Evolutionary conservation across 2,329 filamentous ascomycete species (phyloP).

Genomic region (Saccharata proteae): DNA sequence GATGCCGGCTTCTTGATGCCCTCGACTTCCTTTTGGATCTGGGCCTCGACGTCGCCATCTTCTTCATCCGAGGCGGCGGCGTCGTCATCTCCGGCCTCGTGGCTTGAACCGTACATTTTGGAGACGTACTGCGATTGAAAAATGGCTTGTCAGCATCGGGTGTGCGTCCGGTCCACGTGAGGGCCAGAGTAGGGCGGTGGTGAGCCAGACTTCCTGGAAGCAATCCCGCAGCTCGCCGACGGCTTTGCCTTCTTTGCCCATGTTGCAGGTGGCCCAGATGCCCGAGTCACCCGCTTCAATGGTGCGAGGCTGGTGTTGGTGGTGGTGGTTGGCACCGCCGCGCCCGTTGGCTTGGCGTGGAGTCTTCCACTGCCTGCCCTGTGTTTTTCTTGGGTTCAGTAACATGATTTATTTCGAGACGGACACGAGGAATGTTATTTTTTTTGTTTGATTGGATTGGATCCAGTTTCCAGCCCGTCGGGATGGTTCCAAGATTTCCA

Average conservation of each 20-base stretch:
- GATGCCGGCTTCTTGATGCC: slow-evolving; percentile 42
- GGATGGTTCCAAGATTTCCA: too few relatives aligned
- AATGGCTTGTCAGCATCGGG: too few relatives aligned
- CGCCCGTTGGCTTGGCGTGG: slow-evolving; percentile 1
- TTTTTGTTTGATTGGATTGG: too few relatives aligned
- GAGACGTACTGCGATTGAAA: slow-evolving; percentile 60
- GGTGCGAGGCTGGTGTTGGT: slow-evolving; percentile 8
- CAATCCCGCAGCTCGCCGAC: slow-evolving; percentile 54
- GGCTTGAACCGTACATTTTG: slow-evolving; percentile 33
- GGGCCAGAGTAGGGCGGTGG: slow-evolving; percentile 6
- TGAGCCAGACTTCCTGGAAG: slow-evolving; percentile 48
- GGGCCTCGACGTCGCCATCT: slow-evolving; percentile 53
- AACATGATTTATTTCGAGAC: too few relatives aligned
- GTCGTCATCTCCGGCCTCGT: slow-evolving; percentile 29
- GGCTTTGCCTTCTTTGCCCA: slow-evolving; percentile 58
- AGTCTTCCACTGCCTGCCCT: slow-evolving; percentile 6
- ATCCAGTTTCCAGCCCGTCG: too few relatives aligned
- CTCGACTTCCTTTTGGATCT: slow-evolving; percentile 60
- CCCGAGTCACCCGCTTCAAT: slow-evolving; percentile 60
- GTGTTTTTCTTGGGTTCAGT: too few relatives aligned
- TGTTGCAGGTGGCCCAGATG: slow-evolving; percentile 67
- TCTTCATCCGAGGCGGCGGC: slow-evolving; percentile 19
- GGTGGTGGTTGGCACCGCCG: not conserved
- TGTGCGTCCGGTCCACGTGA: too few relatives aligned
- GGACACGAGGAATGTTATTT: too few relatives aligned